These are phyloP conservation scores for Microbotryomycetes sp. DNA, from an alignment of 1,284 basidiomycete species.

Conservation along the genomic window DNA sequence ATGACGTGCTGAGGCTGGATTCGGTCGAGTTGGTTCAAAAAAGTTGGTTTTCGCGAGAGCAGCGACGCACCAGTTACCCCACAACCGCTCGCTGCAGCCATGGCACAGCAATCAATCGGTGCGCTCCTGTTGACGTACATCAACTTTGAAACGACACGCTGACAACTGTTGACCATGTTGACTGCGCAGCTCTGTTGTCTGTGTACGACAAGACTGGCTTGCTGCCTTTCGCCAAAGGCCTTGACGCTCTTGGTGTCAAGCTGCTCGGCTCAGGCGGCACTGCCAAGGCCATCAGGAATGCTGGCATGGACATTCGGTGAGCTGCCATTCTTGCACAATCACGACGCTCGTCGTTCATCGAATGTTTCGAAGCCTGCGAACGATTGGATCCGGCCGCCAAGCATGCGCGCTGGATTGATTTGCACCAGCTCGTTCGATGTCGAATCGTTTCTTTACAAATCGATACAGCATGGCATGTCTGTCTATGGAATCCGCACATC, in stretches of 20 bases:
- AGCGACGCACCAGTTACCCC: not conserved
- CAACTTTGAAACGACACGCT: not conserved
- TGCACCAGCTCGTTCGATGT: too few relatives aligned
- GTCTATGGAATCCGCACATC: too few relatives aligned
- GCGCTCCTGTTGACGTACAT: not conserved
- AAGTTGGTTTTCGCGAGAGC: too few relatives aligned
- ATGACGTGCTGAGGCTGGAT: not conserved
- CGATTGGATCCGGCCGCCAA: too few relatives aligned
- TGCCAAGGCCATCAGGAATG: constrained; percentile 92
- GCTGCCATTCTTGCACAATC: constrained; percentile 40
- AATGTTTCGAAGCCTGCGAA: not conserved
- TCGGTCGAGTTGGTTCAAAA: too few relatives aligned
- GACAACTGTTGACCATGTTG: too few relatives aligned
- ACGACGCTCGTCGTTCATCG: not conserved
- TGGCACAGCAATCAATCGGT: not conserved
- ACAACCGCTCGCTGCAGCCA: not conserved
- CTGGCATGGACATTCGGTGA: constrained; percentile 83
- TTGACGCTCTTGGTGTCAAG: constrained; percentile 73
- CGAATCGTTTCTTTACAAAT: too few relatives aligned
- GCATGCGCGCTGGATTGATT: too few relatives aligned
- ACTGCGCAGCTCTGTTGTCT: constrained; percentile 77
- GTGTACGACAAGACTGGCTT: constrained; percentile 96
- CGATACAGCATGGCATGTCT: too few relatives aligned
- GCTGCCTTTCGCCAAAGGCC: constrained; percentile 77
- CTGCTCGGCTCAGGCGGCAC: constrained; percentile 95